These are phyloP conservation scores for Apodospora peruviana DNA, from an alignment of 495 filamentous ascomycete genomes.

Conservation along the genomic window DNA sequence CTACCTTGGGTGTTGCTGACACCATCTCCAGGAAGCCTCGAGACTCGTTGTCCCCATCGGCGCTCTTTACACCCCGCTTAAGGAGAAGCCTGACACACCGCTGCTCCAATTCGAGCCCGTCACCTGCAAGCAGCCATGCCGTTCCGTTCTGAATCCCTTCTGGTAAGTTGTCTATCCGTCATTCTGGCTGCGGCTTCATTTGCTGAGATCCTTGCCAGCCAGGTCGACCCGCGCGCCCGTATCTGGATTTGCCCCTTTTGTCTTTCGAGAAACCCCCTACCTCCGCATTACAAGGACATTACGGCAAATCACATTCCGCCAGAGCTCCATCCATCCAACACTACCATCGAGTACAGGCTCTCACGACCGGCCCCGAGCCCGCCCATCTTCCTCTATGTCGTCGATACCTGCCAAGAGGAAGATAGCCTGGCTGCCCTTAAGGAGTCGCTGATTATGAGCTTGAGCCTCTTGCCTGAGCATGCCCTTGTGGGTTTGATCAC, in stretches of 20 bases:
- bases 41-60: constrained; percentile 96
- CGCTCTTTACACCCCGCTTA: constrained; percentile 92
- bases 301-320: constrained; percentile 89
- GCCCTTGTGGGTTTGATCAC: constrained; percentile 94
- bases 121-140: constrained; percentile 92
- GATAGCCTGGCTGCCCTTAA: constrained; percentile 94
- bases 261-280: constrained; percentile 87
- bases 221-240: constrained; percentile 89
- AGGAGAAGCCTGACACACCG: constrained; percentile 87
- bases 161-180: constrained; percentile 52
- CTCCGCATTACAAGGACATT: constrained; percentile 98
- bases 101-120: constrained; percentile 95
- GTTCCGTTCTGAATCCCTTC: constrained; percentile 95
- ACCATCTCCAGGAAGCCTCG: constrained; percentile 72
- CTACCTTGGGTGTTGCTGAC: constrained; percentile 8
- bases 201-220: constrained; percentile 48
- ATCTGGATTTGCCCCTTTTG: constrained; percentile 99
- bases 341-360: constrained; percentile 95
- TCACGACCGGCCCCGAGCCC: constrained; percentile 88
- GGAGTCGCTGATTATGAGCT: constrained; percentile 94
- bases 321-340: constrained; percentile 88
- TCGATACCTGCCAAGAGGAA: constrained; percentile 98
- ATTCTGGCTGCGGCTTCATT: background rate
- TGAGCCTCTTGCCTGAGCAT: constrained; percentile 88
- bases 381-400: constrained; percentile 95